phyloP scores from a whole-genome alignment of 2,329 filamentous ascomycete species.

The Botrytis tulipae region DNA sequence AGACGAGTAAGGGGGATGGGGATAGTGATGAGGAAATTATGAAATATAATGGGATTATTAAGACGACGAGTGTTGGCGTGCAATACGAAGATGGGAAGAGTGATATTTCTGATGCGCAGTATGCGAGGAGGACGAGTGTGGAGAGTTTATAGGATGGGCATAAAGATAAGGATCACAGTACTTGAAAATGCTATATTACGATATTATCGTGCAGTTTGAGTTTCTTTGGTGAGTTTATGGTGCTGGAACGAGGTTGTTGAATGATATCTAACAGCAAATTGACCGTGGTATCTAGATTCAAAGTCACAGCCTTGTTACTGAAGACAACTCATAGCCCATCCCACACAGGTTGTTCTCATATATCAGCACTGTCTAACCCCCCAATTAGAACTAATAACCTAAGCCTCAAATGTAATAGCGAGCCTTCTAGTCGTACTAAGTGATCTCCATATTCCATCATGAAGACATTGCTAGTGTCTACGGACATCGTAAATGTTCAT shows the following conservation, averaged over 20 bases:
- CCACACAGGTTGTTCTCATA: not conserved
- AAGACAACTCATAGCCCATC: fast-evolving
- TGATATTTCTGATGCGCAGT: not conserved
- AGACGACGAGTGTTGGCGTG: not conserved
- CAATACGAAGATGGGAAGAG: not conserved
- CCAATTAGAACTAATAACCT: not conserved
- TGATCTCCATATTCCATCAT: not conserved
- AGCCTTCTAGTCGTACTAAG: not conserved
- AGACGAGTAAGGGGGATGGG: not conserved
- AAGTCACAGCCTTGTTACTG: too few species aligned
- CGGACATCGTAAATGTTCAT: not conserved
- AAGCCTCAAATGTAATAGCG: not conserved
- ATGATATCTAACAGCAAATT: not conserved
- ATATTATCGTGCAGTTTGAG: not conserved
- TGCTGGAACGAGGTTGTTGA: not conserved
- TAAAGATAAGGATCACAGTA: not conserved
- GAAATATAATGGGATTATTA: not conserved
- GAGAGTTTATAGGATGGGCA: not conserved
- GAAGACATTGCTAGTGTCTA: not conserved
- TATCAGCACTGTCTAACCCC: too few species aligned
- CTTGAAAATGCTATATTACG: not conserved
- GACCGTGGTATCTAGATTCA: not conserved
- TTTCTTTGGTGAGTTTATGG: not conserved
- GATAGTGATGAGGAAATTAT: not conserved
- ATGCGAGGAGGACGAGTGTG: not conserved